phyloP scores from a whole-genome alignment of 441 rosid genomes.

The Croton setiger region DNA sequence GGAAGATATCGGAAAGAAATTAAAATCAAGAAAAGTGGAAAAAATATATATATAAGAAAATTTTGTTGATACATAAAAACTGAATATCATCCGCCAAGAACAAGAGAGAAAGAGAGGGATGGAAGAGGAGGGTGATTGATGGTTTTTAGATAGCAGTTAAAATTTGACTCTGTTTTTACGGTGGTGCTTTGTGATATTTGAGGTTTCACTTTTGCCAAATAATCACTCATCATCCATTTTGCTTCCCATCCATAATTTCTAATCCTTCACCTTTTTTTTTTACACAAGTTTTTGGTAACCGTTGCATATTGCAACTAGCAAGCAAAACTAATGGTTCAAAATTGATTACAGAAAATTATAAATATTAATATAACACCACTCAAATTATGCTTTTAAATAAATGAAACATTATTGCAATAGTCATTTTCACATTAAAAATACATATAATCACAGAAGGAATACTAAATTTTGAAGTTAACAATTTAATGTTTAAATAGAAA shows the following conservation, averaged over 20 bases:
- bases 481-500: too few species aligned
- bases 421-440: too few species aligned
- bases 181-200: not conserved
- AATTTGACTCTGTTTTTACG: not conserved
- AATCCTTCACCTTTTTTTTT: not conserved
- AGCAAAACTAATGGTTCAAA: too few species aligned
- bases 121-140: not conserved
- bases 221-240: not conserved
- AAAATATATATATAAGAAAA: not conserved
- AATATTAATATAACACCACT: too few species aligned
- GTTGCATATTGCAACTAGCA: too few species aligned
- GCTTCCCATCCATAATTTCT: not conserved
- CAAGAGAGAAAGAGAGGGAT: not conserved
- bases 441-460: too few species aligned
- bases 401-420: too few species aligned
- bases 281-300: too few species aligned
- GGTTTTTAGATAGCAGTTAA: not conserved
- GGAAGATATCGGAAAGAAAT: not conserved
- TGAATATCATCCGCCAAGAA: slow-evolving; percentile 1
- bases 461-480: too few species aligned
- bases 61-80: not conserved
- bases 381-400: too few species aligned
- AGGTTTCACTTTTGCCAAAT: slow-evolving; percentile 2
- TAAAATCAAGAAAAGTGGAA: not conserved
- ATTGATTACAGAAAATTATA: too few species aligned